Base-by-base conservation (phyloP, 169 alveolate species). In the Plasmodium vinckei region DNA sequence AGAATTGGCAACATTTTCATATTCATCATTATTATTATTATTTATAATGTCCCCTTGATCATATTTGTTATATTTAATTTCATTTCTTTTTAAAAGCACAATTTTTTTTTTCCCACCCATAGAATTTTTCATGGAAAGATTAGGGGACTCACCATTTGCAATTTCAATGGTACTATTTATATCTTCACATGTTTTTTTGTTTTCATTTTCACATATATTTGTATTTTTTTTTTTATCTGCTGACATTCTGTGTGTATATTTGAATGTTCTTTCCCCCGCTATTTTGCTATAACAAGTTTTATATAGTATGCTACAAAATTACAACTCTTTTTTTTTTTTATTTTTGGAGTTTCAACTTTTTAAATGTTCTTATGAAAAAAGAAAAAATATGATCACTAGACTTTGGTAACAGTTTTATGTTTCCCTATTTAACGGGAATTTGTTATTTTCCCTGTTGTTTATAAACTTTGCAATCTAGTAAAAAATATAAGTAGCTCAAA, bases 51-150 rank as follows among this genome's bases (percentile, higher is more conserved):
- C 19, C 3, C 25, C 25, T n/a, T 23, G 65, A 12, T 63, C 5
- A 39, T 61, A 53, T 5, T 61, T 46, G 23, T 73, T 73, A 21
- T 73, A 60, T 65, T 42, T 61, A 42, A 73, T 27, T 19, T 73
- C 88, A 21, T 73, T 73, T 65, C 88, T 44, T 39, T 61, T 73
- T 9, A 73, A 42, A 5, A 73, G 71, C 6, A 63, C 63, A 9
- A 73, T 61, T 61, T 73, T 73, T 46, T 73, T 73, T 39, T 61
- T 73, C 21, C 42, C n/a, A 44, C 53, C 6, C 25, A 21, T 13
- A 9, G 23, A 27, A 64, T 53, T 64, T 5, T 27, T 23, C n/a
- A 21, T 13, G 17, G 53, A 13, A 33, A 27, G 5, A n/a, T 12
- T 64, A 25, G 12, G 27, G 9, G 21, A 4, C 0, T 12, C 15